These are phyloP conservation scores for Dalechampia spathulata DNA, from an alignment of 441 rosid species.

Conservation along the genomic window DNA sequence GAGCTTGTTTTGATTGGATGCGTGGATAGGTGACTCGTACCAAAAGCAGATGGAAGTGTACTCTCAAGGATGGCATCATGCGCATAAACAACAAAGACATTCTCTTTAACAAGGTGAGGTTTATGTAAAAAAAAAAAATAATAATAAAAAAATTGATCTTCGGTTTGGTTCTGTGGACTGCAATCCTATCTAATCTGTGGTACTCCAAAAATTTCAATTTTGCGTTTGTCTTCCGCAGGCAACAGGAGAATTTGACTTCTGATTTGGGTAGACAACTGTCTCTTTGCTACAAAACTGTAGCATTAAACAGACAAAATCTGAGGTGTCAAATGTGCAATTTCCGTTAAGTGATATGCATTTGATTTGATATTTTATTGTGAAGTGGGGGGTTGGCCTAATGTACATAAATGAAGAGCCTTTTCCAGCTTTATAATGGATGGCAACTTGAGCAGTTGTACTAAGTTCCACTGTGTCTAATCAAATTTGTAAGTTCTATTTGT, in stretches of 20 bases:
- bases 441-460: slow-evolving; percentile 22
- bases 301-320: slow-evolving; percentile 14
- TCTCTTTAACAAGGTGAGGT: slow-evolving; percentile 82
- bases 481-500: slow-evolving; percentile 21
- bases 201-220: no score
- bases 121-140: no score
- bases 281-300: slow-evolving; percentile 7
- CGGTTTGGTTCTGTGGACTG: not conserved
- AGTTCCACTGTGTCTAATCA: slow-evolving; percentile 21
- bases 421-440: slow-evolving; percentile 20
- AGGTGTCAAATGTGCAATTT: no score
- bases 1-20: not conserved
- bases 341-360: slow-evolving; percentile 16
- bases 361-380: slow-evolving; percentile 10
- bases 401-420: slow-evolving; percentile 52
- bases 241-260: slow-evolving; percentile 92
- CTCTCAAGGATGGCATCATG: slow-evolving; percentile 93
- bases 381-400: slow-evolving; percentile 45
- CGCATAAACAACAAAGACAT: slow-evolving; percentile 91
- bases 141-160: no score
- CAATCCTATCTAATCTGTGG: no score
- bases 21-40: slow-evolving; percentile 80
- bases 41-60: slow-evolving; percentile 96
- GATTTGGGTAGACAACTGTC: slow-evolving; percentile 31
- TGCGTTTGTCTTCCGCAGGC: slow-evolving; percentile 89